Evolutionary conservation across 1,284 basidiomycete genomes (phyloP), one percentile per base, ranked within the genome.

Genomic region (Ustilago shanxiensis): DNA sequence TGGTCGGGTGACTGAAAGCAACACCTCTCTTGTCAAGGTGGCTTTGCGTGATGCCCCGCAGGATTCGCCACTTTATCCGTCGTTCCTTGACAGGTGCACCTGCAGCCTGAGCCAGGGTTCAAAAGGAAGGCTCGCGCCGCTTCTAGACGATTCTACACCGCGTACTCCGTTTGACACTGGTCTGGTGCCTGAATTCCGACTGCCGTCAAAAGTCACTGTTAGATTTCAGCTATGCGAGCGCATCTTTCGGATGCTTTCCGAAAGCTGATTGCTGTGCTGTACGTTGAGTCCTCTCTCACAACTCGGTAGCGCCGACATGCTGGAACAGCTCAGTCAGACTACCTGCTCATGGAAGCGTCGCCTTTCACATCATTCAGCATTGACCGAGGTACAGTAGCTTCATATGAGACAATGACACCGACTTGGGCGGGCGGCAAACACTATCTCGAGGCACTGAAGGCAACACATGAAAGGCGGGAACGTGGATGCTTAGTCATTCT

Each of bases 141-240:
- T 72, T 72, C 70, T 60, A 72, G 70, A 63, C 37, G 39, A 24
- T 66, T 72, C 65, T 49, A 63, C 41, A 44, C 7, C n/a, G 41
- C 41, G 41, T n/a, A n/a, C 41, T 44, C 11, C 20, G 11, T 33
- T 20, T 8, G n/a, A 44, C 37, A 49, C 47, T 49, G 24, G 47
- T 28, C 47, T 49, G 14, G 22, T 49, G 47, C 47, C 47, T 14
- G 11, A n/a, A 28, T 45, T 20, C 13, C 10, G 11, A 8, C 26
- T 13, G 13, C 24, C 14, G 11, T 24, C 24, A 3, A 11, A 6
- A 13, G 11, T 49, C 11, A 26, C 1, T 26, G 47, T 49, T 24
- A 49, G 47, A 49, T 24, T 49, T 16, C 3, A 14, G 24, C n/a
- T 8, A 22, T 20, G 18, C n/a, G 41, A 39, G 1, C 37, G 14